Percentiles rank a stretch among this genome's conserved stretches.
phyloP scores from a whole-genome alignment of 1,284 basidiomycete genomes.

The Cyathus olla region DNA sequence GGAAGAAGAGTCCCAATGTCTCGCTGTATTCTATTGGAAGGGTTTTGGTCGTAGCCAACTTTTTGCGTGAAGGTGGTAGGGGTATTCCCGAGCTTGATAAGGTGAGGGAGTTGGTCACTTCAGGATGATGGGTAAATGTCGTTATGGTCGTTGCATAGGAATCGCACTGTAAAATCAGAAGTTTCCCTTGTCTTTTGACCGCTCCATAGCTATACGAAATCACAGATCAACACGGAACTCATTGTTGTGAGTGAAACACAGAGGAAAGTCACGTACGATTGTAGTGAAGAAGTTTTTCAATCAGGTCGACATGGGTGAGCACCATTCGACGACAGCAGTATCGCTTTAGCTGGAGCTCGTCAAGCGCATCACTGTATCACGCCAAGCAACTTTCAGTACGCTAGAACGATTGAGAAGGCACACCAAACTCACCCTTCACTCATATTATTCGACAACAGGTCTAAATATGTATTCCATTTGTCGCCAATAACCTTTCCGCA shows the following conservation, averaged over 20 bases:
- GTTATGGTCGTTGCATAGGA: background rate
- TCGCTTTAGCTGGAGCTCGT: conserved; percentile 90
- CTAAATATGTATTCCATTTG: conserved; percentile 90
- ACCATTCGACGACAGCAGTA: conserved; percentile 99
- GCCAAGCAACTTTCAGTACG: background rate
- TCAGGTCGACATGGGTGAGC: conserved; percentile 96
- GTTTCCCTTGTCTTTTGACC: conserved; percentile 52
- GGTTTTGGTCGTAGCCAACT: too few relatives aligned
- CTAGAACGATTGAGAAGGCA: background rate
- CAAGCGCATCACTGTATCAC: conserved; percentile 82
- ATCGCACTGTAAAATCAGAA: conserved; percentile 10
- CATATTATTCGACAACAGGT: conserved; percentile 81
- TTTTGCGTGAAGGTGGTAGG: too few relatives aligned
- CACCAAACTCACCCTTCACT: conserved; percentile 81
- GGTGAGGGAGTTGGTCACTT: background rate
- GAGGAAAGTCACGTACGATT: conserved; percentile 78
- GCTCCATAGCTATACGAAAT: conserved; percentile 52
- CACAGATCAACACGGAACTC: background rate
- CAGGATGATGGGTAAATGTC: background rate
- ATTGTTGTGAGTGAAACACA: background rate
- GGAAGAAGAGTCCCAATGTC: too few relatives aligned
- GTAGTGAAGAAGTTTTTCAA: conserved; percentile 96
- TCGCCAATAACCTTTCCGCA: conserved; percentile 96
- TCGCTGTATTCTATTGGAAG: too few relatives aligned
- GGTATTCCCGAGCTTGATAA: too few relatives aligned